A percentile compares a stretch with the other conserved stretches of the same genome.
These are phyloP conservation scores for Phyllosticta citrichinensis DNA, from an alignment of 2,329 filamentous ascomycete genomes.

Conservation along the genomic window DNA sequence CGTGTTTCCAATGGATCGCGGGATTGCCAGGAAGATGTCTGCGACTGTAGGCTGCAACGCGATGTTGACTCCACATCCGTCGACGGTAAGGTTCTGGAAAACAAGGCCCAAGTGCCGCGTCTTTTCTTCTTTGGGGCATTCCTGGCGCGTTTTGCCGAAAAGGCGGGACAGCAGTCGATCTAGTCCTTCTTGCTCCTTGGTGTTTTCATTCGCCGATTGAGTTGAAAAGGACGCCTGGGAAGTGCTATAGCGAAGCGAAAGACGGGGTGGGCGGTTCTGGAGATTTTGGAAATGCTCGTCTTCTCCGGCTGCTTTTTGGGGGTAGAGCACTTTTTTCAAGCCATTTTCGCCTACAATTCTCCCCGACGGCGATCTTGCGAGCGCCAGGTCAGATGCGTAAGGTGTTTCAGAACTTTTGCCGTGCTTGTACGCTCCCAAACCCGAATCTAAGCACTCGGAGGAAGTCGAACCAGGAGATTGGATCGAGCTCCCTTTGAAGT, in stretches of 20 bases:
- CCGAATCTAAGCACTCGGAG: background rate
- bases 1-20: slow-evolving; percentile 43
- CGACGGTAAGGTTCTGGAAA: slow-evolving; percentile 54
- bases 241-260: slow-evolving; percentile 11
- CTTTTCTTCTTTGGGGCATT: slow-evolving; percentile 58
- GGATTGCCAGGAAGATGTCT: slow-evolving; percentile 52
- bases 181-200: slow-evolving; percentile 43
- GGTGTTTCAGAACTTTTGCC: slow-evolving; percentile 19
- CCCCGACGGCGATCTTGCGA: slow-evolving; percentile 9
- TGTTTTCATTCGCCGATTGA: background rate
- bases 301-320: background rate
- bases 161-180: slow-evolving; percentile 57
- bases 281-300: background rate
- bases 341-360: background rate
- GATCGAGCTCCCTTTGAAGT: background rate
- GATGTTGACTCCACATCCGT: slow-evolving; percentile 50
- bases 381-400: slow-evolving; percentile 14
- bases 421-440: background rate
- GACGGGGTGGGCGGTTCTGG: background rate
- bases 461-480: background rate
- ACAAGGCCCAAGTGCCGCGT: slow-evolving; percentile 59
- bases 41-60: slow-evolving; percentile 51
- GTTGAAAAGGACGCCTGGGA: slow-evolving; percentile 10
- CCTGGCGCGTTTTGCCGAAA: slow-evolving; percentile 56
- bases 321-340: background rate